These are phyloP conservation scores for Phytophthora constricta DNA, from an alignment of 352 stramenopile species.

Conservation along the genomic window DNA sequence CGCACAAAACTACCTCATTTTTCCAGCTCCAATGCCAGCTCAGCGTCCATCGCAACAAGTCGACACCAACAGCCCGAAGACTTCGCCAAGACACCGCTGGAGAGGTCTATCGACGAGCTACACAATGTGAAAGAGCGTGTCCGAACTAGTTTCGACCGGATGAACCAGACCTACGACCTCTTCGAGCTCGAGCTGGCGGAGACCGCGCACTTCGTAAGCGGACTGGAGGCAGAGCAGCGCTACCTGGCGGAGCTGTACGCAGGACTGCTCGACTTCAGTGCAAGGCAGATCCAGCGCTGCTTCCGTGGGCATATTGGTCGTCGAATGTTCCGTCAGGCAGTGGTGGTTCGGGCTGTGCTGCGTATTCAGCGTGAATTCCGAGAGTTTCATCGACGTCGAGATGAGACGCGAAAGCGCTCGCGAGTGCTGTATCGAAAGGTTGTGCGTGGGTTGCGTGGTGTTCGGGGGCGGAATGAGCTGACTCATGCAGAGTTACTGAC, in stretches of 20 bases:
- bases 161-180: slow-evolving; percentile 40
- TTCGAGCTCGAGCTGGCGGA: slow-evolving; percentile 43
- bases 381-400: slow-evolving; percentile 36
- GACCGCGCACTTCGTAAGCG: slow-evolving; percentile 28
- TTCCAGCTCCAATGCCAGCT: slow-evolving; percentile 27
- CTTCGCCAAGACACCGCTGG: slow-evolving; percentile 31
- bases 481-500: slow-evolving; percentile 60
- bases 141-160: slow-evolving; percentile 35
- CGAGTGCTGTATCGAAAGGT: slow-evolving; percentile 55
- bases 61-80: slow-evolving; percentile 34
- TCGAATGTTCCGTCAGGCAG: slow-evolving; percentile 39
- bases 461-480: slow-evolving; percentile 46
- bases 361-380: slow-evolving; percentile 58
- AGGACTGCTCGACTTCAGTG: slow-evolving; percentile 44
- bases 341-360: slow-evolving; percentile 49
- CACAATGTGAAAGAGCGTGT: slow-evolving; percentile 26
- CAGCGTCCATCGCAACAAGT: neutral
- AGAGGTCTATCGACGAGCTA: slow-evolving; percentile 37
- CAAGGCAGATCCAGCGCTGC: slow-evolving; percentile 82
- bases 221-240: slow-evolving; percentile 37
- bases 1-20: slow-evolving; percentile 35
- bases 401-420: slow-evolving; percentile 42
- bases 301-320: slow-evolving; percentile 82
- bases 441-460: slow-evolving; percentile 53
- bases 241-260: slow-evolving; percentile 25